A percentile compares a stretch with the other conserved stretches of the same genome.
phyloP scores from a whole-genome alignment of 1,284 basidiomycete species.

The Prillingera fragicola region DNA sequence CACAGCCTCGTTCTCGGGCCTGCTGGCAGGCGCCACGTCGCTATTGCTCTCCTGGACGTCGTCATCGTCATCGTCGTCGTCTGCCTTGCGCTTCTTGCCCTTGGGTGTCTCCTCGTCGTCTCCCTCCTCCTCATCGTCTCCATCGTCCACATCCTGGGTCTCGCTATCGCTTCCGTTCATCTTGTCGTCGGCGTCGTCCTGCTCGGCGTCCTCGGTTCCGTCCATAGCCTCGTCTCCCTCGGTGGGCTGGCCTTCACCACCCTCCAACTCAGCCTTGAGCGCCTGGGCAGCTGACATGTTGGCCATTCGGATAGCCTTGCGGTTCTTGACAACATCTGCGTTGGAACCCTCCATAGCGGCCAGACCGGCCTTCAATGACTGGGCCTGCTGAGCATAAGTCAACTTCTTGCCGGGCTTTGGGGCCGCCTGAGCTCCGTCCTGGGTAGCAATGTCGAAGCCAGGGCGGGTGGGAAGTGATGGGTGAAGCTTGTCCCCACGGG shows the following conservation, averaged over 20 bases:
- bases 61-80: conserved; percentile 54
- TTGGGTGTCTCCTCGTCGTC: conserved; percentile 44
- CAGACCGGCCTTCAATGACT: conserved; percentile 53
- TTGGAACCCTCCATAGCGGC: conserved; percentile 57
- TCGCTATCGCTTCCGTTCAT: too few species aligned
- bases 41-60: conserved; percentile 41
- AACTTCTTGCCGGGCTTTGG: conserved; percentile 26
- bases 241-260: conserved; percentile 34
- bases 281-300: conserved; percentile 93
- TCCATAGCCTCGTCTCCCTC: conserved; percentile 14
- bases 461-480: conserved; percentile 58
- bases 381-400: conserved; percentile 21
- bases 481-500: conserved; percentile 43
- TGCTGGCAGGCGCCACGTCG: conserved; percentile 39
- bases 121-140: conserved; percentile 31
- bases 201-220: conserved; percentile 41
- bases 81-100: conserved; percentile 12
- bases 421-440: conserved; percentile 26
- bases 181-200: conserved; percentile 67
- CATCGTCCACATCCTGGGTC: conserved; percentile 30
- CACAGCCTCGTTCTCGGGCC: conserved; percentile 50
- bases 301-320: conserved; percentile 83
- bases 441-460: conserved; percentile 60
- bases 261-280: conserved; percentile 82
- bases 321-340: conserved; percentile 78